Percentiles rank a stretch among this genome's conserved stretches.
Evolutionary conservation across 148 eudicot species (phyloP).

Genomic region (Amaranthus hypochondriacus): DNA sequence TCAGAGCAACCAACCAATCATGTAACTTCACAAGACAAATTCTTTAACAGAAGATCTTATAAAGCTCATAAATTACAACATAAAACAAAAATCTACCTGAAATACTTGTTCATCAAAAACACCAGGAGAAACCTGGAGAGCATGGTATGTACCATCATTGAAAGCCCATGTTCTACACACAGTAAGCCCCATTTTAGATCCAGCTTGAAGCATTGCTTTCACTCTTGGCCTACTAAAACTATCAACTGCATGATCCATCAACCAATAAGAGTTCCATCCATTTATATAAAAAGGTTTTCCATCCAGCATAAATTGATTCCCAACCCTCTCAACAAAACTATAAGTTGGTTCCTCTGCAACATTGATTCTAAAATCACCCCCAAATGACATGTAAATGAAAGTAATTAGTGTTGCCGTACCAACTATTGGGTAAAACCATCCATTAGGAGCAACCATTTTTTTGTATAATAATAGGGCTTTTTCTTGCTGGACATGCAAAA

Average conservation of each 20-base stretch:
- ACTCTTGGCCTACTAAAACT: constrained; percentile 43
- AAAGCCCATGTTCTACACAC: constrained; percentile 97
- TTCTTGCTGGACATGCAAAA: constrained; percentile 19
- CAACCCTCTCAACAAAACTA: constrained; percentile 80
- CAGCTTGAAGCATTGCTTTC: constrained; percentile 54
- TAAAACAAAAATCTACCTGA: constrained; percentile 39
- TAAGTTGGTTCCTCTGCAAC: constrained; percentile 26
- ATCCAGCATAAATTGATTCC: constrained; percentile 73
- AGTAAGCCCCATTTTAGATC: constrained; percentile 86
- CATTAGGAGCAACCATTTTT: constrained; percentile 52
- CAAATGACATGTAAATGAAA: constrained; percentile 68
- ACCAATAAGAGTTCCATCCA: constrained; percentile 99
- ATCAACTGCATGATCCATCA: constrained; percentile 88
- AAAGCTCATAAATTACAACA: neutral
- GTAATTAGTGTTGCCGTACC: constrained; percentile 54
- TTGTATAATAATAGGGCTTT: constrained; percentile 9
- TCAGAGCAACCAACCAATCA: neutral
- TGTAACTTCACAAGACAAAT: no score
- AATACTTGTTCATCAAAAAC: constrained; percentile 67
- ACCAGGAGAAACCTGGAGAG: constrained; percentile 89
- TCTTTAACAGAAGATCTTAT: neutral
- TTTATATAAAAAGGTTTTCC: constrained; percentile 66
- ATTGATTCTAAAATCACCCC: constrained; percentile 55
- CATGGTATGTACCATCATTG: constrained; percentile 85
- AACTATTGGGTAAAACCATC: constrained; percentile 56